phyloP scores from a whole-genome alignment of 1,284 basidiomycete genomes.

The Ustilago crameri region DNA sequence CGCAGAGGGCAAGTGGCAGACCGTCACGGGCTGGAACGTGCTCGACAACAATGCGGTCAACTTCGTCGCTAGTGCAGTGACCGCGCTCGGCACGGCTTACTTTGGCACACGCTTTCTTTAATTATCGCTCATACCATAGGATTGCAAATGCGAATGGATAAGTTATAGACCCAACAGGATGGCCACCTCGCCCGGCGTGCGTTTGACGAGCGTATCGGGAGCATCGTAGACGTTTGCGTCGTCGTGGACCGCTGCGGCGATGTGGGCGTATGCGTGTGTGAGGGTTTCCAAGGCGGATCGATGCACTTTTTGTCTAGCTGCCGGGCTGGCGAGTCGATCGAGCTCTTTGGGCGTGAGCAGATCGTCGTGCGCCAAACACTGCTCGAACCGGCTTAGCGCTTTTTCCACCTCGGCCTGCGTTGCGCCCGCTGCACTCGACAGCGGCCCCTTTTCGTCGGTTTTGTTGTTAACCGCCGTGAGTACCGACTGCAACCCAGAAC shows the following conservation, averaged over 20 bases:
- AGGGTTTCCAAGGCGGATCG: conserved; percentile 24
- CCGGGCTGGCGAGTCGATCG: conserved; percentile 21
- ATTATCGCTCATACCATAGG: background rate
- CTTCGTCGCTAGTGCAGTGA: conserved; percentile 42
- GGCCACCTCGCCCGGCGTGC: conserved; percentile 32
- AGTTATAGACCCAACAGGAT: conserved; percentile 46
- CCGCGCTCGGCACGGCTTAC: conserved; percentile 36
- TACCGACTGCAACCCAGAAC: conserved; percentile 14
- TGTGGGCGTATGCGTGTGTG: conserved; percentile 23
- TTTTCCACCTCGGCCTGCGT: conserved; percentile 9
- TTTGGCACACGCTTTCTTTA: conserved; percentile 21
- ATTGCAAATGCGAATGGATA: background rate
- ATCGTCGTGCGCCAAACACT: conserved; percentile 39
- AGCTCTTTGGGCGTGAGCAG: conserved; percentile 40
- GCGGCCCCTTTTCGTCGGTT: background rate
- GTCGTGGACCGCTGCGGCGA: conserved; percentile 19
- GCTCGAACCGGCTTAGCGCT: conserved; percentile 28
- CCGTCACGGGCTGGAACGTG: conserved; percentile 78
- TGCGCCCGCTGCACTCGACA: conserved; percentile 4
- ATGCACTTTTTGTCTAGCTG: conserved; percentile 33
- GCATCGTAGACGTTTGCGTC: conserved; percentile 14
- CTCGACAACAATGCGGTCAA: conserved; percentile 77
- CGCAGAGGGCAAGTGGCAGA: conserved; percentile 66
- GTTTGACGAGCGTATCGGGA: conserved; percentile 18
- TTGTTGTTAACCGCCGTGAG: conserved; percentile 6